Percentiles rank a stretch among this genome's conserved stretches.
phyloP scores from a whole-genome alignment of 768 basidiomycete genomes.

The Leccinum variicolor region DNA sequence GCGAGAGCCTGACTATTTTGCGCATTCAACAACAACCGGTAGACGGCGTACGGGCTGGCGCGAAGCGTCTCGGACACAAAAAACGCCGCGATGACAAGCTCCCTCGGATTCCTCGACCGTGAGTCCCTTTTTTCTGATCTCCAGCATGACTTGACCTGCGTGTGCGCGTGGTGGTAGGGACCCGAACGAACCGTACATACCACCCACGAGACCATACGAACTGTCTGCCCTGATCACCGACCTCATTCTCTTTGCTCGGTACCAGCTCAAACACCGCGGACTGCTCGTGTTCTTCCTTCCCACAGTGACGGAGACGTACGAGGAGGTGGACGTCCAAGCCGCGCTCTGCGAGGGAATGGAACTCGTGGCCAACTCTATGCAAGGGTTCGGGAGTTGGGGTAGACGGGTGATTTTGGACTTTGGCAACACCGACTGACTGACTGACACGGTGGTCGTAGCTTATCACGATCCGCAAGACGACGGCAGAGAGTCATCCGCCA shows the following conservation, averaged over 20 bases:
- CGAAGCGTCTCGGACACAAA: constrained; percentile 76
- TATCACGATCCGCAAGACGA: constrained; percentile 82
- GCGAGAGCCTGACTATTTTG: neutral
- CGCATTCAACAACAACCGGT: neutral
- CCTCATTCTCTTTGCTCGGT: constrained; percentile 77
- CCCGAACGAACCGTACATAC: constrained; percentile 72
- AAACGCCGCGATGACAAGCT: constrained; percentile 33
- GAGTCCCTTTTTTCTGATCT: constrained; percentile 21
- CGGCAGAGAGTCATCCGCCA: constrained; percentile 40
- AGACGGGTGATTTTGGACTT: constrained; percentile 52
- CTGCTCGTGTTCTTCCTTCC: constrained; percentile 95
- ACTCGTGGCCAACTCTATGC: constrained; percentile 82
- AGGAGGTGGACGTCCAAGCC: constrained; percentile 76
- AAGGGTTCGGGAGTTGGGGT: constrained; percentile 95
- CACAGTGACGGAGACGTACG: constrained; percentile 88
- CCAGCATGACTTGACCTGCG: neutral
- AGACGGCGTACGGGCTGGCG: constrained; percentile 93
- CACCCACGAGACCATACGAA: constrained; percentile 91
- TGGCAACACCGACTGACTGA: neutral
- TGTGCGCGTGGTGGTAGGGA: constrained; percentile 1
- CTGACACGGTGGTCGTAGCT: constrained; percentile 48
- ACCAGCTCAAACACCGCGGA: constrained; percentile 80
- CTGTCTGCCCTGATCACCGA: constrained; percentile 79
- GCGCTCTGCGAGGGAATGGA: constrained; percentile 87
- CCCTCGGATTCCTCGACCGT: constrained; percentile 43